Evolutionary conservation across 1,284 basidiomycete species (phyloP), one percentile per base, ranked within the genome.

Genomic region (Puccinia triticina): DNA sequence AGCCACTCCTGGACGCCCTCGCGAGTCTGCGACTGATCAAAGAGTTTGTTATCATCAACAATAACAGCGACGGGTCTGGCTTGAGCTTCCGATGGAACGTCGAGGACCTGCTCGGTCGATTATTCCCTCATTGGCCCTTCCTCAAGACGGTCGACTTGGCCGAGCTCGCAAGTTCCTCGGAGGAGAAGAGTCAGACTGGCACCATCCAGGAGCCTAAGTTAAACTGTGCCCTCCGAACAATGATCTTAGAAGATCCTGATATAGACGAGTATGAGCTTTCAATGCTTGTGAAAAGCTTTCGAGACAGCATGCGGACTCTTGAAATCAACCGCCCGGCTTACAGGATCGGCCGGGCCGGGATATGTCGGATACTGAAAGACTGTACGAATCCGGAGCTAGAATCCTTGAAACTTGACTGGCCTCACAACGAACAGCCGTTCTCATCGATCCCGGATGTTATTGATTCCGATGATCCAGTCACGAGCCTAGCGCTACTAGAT

Each of bases 21-120:
- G 43, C 37, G n/a, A 74, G 21, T 21, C 37, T 43, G 53, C 37
- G 8, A 18, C 72, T 29, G 5, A 74, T 74, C 26, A 74, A 74
- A 57, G 72, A 74, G 21, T 74, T 74, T 21, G 37, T 53, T 18
- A 53, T 74, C 26, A n/a, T 50, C 18, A 53, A 50, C 11, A 57
- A 53, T 37, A 0, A 21, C 5, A 8, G 11, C 4, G 26, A n/a
- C 2, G 72, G 53, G 4, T 10, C n/a, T 53, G n/a, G 7, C 8
- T 23, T 23, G 1, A 40, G 11, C 10, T 74, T 53, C 26, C 32
- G n/a, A n/a, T 74, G 72, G 72, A 32, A 37, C 21, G 46, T 23
- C 21, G 34, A 74, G 14, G 46, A 74, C n/a, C 26, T 74, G 14
- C 5, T 74, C 4, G 8, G 18, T 32, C 37, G 72, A 34, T 29